Conservation (phyloP, 1,284 basidiomycete species). For the Malassezia furfur region DNA sequence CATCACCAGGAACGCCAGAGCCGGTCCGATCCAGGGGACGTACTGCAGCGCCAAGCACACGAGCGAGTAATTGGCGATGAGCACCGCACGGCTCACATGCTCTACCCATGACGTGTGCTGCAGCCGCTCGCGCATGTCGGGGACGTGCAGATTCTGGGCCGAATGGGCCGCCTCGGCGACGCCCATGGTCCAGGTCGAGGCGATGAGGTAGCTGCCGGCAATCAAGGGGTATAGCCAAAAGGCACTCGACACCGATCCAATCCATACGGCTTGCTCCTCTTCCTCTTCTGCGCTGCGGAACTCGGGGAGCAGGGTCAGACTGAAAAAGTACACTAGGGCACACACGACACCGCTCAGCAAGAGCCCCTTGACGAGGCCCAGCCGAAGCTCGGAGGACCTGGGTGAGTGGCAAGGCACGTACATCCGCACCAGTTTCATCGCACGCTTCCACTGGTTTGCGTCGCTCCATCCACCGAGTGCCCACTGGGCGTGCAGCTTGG, state of each 20-base stretch:
- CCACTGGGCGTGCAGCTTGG: conserved; percentile 30
- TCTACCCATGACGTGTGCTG: conserved; percentile 19
- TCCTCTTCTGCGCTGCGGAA: background rate
- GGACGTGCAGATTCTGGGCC: conserved; percentile 15
- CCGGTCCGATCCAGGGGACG: conserved; percentile 33
- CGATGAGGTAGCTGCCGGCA: conserved; percentile 38
- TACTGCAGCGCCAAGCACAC: conserved; percentile 27
- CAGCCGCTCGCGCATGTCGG: conserved; percentile 10
- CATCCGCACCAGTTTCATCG: conserved; percentile 13
- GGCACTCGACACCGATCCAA: conserved; percentile 26
- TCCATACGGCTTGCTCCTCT: conserved; percentile 6
- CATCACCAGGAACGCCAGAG: conserved; percentile 39
- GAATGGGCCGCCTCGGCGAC: conserved; percentile 40
- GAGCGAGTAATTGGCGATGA: conserved; percentile 37
- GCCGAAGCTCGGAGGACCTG: conserved; percentile 32
- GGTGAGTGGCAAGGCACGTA: conserved; percentile 1
- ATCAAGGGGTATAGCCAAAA: conserved; percentile 46
- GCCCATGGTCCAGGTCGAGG: conserved; percentile 41
- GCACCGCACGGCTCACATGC: conserved; percentile 32
- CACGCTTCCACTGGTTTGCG: conserved; percentile 32
- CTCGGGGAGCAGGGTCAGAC: conserved; percentile 38
- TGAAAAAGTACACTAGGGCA: conserved; percentile 37
- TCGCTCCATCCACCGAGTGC: conserved; percentile 32
- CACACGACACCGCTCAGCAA: conserved; percentile 33
- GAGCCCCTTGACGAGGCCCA: conserved; percentile 38